Conservation (phyloP, 23 red algal species). For the Gracilaria domingensis region DNA sequence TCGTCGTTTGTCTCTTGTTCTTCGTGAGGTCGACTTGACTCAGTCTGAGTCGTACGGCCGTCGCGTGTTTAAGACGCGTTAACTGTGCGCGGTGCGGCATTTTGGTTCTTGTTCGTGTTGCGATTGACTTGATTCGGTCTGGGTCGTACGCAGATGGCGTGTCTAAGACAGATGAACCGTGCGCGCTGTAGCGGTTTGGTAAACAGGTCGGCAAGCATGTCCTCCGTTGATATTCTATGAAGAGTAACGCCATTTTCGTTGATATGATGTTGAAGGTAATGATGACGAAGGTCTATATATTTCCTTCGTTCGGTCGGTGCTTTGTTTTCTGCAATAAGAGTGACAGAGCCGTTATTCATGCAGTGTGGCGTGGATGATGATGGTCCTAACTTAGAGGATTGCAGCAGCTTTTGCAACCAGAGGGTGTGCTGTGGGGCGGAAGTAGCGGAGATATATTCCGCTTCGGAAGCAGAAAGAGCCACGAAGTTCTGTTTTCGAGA, state of each 20-base stretch:
- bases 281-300: neutral
- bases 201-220: slow-evolving; percentile 36
- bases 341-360: neutral
- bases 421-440: neutral
- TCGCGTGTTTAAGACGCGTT: too few relatives aligned
- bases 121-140: neutral
- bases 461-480: slow-evolving; percentile 11
- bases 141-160: neutral
- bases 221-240: neutral
- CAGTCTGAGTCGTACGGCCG: too few relatives aligned
- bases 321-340: neutral
- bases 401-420: neutral
- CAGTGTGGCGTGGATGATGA: neutral
- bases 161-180: neutral
- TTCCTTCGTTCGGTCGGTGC: neutral
- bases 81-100: too few relatives aligned
- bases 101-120: too few relatives aligned
- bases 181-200: neutral
- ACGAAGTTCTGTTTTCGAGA: slow-evolving; percentile 23
- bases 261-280: neutral
- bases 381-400: neutral
- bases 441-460: slow-evolving; percentile 15
- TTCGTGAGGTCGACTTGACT: too few relatives aligned
- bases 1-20: too few relatives aligned
- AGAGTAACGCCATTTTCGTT: neutral